Evolutionary conservation across 176 grass and related monocot genomes (phyloP).

Genomic region (Rhynchospora pubera): DNA sequence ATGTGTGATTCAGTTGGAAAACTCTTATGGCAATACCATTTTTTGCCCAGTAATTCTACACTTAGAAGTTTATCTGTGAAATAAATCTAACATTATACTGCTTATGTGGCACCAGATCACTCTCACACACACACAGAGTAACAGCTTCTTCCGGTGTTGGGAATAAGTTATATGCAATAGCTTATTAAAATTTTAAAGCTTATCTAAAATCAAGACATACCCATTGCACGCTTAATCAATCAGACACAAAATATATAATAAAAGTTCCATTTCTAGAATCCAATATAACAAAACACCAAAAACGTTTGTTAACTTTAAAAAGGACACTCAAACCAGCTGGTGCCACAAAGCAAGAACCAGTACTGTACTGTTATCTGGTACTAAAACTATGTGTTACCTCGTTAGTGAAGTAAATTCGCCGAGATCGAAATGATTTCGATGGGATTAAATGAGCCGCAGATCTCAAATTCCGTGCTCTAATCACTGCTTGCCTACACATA

Average conservation of each 20-base stretch:
- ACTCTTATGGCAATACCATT: background rate
- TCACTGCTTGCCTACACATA: conserved; percentile 58
- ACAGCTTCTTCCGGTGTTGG: background rate
- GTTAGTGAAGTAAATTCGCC: conserved; percentile 76
- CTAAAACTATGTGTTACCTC: conserved; percentile 50
- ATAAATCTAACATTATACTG: background rate
- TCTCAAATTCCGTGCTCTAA: conserved; percentile 92
- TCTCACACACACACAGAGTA: background rate
- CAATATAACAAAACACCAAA: background rate
- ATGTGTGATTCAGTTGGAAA: background rate
- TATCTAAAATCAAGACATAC: background rate
- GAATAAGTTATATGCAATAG: background rate
- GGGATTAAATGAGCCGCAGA: conserved; percentile 62
- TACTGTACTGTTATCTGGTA: background rate
- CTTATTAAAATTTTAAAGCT: background rate
- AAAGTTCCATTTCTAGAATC: background rate
- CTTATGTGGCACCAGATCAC: background rate
- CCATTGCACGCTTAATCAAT: background rate
- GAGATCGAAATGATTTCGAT: conserved; percentile 71
- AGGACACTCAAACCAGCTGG: background rate
- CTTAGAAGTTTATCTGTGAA: background rate
- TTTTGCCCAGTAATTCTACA: background rate
- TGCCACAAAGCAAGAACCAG: background rate
- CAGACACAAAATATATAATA: background rate
- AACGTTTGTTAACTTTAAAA: background rate